These are phyloP conservation scores for Vachellia collinsii DNA, from an alignment of 306 rosid genomes.

Conservation along the genomic window DNA sequence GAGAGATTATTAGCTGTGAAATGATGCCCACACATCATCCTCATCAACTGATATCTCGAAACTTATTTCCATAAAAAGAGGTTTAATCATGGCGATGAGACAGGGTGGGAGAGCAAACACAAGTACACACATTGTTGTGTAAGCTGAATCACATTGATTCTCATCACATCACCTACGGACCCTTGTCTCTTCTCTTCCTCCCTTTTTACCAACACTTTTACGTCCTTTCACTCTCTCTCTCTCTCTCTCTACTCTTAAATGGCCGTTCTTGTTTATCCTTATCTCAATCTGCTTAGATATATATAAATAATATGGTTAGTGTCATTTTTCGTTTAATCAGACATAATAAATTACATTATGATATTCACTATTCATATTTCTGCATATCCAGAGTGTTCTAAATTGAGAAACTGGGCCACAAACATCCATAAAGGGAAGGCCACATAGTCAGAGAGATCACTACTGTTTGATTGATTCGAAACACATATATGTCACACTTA, in stretches of 20 bases:
- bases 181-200: slow-evolving; percentile 37
- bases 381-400: background rate
- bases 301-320: no score
- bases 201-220: slow-evolving; percentile 29
- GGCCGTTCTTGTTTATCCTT: background rate
- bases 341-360: no score
- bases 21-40: background rate
- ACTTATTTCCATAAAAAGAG: background rate
- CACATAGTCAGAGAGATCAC: background rate
- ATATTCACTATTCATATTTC: background rate
- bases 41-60: background rate
- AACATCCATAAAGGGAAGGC: background rate
- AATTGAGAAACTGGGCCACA: background rate
- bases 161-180: slow-evolving; percentile 16
- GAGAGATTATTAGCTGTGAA: background rate
- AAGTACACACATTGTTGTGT: background rate
- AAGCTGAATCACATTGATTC: slow-evolving; percentile 16
- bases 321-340: no score
- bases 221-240: background rate
- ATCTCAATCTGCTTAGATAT: background rate
- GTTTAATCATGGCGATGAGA: slow-evolving; percentile 22
- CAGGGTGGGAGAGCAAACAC: slow-evolving; percentile 5
- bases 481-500: background rate
- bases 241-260: background rate
- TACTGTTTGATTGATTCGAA: background rate